These are phyloP conservation scores for sweet orange (Citrus sinensis) DNA, from an alignment of 345 rosid species.

Conservation along the genomic window DNA sequence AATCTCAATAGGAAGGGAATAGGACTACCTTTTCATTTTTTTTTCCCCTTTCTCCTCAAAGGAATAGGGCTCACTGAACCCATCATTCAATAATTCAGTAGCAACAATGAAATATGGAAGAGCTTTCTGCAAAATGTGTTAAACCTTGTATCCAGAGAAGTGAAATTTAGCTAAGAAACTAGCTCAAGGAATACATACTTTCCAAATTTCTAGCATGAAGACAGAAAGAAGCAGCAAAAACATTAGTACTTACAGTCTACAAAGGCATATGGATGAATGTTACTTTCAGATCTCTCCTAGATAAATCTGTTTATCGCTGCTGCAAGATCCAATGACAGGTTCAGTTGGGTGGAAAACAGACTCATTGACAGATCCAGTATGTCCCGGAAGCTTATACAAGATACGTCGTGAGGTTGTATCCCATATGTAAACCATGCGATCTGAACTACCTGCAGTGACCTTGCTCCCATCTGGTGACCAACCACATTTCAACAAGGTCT, in stretches of 20 bases:
- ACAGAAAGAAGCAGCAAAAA: not conserved
- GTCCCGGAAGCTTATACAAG: conserved; percentile 95
- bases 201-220: not conserved
- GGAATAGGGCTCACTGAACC: not conserved
- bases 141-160: not conserved
- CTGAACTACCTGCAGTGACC: conserved; percentile 93
- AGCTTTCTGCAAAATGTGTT: conserved; percentile 4
- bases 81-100: not conserved
- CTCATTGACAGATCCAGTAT: conserved; percentile 88
- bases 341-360: conserved; percentile 79
- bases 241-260: conserved; percentile 5
- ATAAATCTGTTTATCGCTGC: conserved; percentile 92
- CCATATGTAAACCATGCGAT: conserved; percentile 97
- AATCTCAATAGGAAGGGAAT: too few species aligned
- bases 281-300: conserved; percentile 75
- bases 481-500: conserved; percentile 79
- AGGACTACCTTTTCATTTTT: too few species aligned
- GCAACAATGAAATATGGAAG: not conserved
- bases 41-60: too few species aligned
- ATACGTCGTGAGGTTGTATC: conserved; percentile 86
- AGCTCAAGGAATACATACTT: conserved; percentile 9
- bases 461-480: conserved; percentile 98
- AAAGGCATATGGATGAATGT: not conserved
- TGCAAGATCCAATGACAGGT: conserved; percentile 91
- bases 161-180: conserved; percentile 1